Evolutionary conservation across 2,329 filamentous ascomycete genomes (phyloP), one percentile per base, ranked within the genome.

Genomic region (Penicillium sp.): DNA sequence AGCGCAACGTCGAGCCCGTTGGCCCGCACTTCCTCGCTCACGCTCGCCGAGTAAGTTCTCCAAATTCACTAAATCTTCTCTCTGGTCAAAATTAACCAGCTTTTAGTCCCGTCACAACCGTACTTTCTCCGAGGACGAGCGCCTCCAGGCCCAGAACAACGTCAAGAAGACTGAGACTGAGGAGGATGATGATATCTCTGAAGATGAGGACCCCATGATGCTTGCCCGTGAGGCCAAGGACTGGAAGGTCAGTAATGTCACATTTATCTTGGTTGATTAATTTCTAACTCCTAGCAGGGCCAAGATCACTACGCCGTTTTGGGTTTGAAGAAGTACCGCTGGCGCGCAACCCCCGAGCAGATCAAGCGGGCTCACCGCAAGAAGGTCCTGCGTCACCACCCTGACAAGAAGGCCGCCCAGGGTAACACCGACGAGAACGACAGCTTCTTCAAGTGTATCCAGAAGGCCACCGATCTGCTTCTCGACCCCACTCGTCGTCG

Each of bases 361-460:
- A 97, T 99, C 83, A 97, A 97, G 84, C 90, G 91, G 69, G 94
- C 95, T 66, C 93, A 99, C 82, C 91, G 94, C 81, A 97, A 96
- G 87, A 99, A 99, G 89, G 94, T 99, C 65, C 89, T 99, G 65
- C 93, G 92, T 81, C 94, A 99, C 78, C 94, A 99, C 78, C 94
- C 94, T 61, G 94, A 99, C 78, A 99, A 99, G 88, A 96, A 95
- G 82, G 94, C 95, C 16, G 94, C 94, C 29, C 85, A 88, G 47
- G 94, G 94, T 60, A 84, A 86, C 69, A 84, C 86, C 67, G 92
- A 97, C 70, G 93, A 80, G 69, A 78, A 97, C 78, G 94, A 99
- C 77, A 91, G 90, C 76, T 99, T 99, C 84, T 99, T 99, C 89
- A 99, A 99, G 85, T 99, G 95, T 79, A 99, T 99, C 76, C 95